Conservation (phyloP, 2,329 filamentous ascomycete species). For the Claviceps sp. region DNA sequence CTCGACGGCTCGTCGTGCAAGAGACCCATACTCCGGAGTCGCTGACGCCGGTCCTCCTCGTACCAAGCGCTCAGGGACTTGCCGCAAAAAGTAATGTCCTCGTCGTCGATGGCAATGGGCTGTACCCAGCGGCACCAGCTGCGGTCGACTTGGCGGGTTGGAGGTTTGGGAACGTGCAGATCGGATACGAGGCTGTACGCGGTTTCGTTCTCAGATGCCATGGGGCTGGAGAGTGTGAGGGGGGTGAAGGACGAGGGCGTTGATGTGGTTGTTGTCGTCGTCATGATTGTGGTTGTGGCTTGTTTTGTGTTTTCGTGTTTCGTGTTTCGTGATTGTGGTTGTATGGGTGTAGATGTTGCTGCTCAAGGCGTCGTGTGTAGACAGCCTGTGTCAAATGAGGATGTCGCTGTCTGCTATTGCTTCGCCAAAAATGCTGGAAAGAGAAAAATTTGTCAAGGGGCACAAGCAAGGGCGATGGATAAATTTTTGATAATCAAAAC, state of each 20-base stretch:
- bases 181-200: constrained; percentile 21
- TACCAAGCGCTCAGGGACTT: constrained; percentile 47
- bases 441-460: too few relatives aligned
- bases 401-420: too few relatives aligned
- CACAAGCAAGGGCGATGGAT: too few relatives aligned
- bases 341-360: not conserved
- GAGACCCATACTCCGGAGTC: constrained; percentile 14
- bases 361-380: not conserved
- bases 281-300: not conserved
- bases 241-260: not conserved
- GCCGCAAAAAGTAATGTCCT: constrained; percentile 46
- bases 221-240: constrained; percentile 1
- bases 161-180: constrained; percentile 18
- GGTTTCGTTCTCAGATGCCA: constrained; percentile 10
- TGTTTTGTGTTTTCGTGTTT: not conserved
- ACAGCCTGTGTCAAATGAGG: too few relatives aligned
- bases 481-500: too few relatives aligned
- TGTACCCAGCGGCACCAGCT: constrained; percentile 32
- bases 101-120: constrained; percentile 45
- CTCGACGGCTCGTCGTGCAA: constrained; percentile 7
- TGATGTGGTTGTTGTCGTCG: not conserved
- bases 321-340: not conserved
- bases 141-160: constrained; percentile 21
- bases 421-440: too few relatives aligned
- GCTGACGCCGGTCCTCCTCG: constrained; percentile 31